Evolutionary conservation across 2,329 filamentous ascomycete genomes (phyloP), one percentile per base, ranked within the genome.

Genomic region (Epichloe glyceriae): DNA sequence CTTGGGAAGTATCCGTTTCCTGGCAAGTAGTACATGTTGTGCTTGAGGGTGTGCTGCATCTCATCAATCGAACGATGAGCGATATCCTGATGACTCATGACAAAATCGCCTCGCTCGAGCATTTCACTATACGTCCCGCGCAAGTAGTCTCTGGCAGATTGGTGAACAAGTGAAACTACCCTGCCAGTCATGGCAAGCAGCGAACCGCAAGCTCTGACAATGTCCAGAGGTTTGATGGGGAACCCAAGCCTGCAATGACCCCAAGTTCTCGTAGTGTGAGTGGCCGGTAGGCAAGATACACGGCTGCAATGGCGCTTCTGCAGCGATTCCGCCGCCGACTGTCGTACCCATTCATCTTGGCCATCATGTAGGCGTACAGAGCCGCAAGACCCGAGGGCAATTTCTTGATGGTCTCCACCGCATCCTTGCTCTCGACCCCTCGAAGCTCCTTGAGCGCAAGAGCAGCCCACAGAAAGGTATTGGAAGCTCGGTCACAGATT

Each of bases 111-210:
- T 39, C 14, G 61, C 61, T 50, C 69, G 65, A 14, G 69, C 55
- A n/a, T 55, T 45, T n/a, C 49, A 10, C 15, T 38, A 42, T 51
- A 54, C 54, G 2, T 58, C 45, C 26, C 53, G 19, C 5, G 51
- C 3, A 73, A 47, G 54, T 61, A 71, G 35, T 74, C 70, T 47
- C 71, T 70, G 3, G 67, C 70, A 8, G 70, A 73, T 50, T 72
- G 65, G 51, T 74, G 69, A 0, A 73, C 59, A 44, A 73, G 65
- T 38, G 62, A 67, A 11, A 73, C 51, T 0, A 33, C 56, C 2
- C 33, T 54, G 0, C 64, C 54, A 34, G 57, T 58, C 17, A 68
- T 26, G 1, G 62, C 67, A 1, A 73, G 59, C 42, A 63, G 52
- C 19, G 66, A 73, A 14, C 69, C 66, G 54, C 67, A 73, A 11